phyloP scores from a whole-genome alignment of 176 grass and related monocot genomes.

The Areca catechu region DNA sequence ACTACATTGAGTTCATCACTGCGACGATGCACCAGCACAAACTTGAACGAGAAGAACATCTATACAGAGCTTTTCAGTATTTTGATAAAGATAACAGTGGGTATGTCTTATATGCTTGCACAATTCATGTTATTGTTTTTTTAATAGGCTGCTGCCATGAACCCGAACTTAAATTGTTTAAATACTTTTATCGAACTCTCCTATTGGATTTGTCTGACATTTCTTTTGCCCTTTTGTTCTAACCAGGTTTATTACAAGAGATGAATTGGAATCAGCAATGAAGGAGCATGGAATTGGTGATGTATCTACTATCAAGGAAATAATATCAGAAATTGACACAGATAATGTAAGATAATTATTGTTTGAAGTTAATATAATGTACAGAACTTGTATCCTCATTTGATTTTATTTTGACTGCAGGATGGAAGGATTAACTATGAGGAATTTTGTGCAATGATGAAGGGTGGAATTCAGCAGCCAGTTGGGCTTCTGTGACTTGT shows the following conservation, averaged over 20 bases:
- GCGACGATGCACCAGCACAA: conserved; percentile 94
- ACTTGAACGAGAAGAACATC: conserved; percentile 83
- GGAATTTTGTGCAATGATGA: conserved; percentile 99
- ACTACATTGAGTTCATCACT: conserved; percentile 99
- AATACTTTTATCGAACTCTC: neutral
- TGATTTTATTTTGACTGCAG: conserved; percentile 2
- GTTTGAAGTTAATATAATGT: neutral
- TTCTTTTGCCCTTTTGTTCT: conserved; percentile 10
- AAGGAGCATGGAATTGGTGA: conserved; percentile 93
- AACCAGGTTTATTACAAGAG: conserved; percentile 83
- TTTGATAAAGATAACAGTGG: conserved; percentile 97
- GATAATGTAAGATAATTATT: conserved; percentile 62
- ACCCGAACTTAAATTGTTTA: too few relatives aligned
- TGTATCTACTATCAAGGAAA: conserved; percentile 70
- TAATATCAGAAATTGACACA: conserved; percentile 90
- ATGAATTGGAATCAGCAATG: conserved; percentile 88
- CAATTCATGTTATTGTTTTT: too few relatives aligned
- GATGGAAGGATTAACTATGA: conserved; percentile 98
- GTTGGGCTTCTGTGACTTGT: conserved; percentile 51
- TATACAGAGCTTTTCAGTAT: conserved; percentile 88
- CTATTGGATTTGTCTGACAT: conserved; percentile 10
- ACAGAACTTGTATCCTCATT: neutral
- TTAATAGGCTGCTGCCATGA: too few relatives aligned
- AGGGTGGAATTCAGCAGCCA: conserved; percentile 71
- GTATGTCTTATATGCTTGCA: conserved; percentile 18